Percentiles rank a stretch among this genome's conserved stretches.
Conservation (phyloP, 805 yeast species). For the Priceomyces melissophilus region DNA sequence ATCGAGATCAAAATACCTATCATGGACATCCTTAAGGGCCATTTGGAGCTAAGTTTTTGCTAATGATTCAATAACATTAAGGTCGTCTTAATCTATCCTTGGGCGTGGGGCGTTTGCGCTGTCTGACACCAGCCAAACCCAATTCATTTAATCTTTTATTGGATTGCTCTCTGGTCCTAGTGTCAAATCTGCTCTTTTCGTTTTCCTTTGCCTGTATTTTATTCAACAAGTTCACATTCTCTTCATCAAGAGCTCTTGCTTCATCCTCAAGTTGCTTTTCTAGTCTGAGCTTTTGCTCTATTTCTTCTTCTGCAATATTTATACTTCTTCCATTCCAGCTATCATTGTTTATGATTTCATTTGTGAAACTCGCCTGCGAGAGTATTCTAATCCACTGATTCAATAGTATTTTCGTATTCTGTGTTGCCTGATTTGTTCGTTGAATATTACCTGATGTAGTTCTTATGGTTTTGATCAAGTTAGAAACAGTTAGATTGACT, state of each 20-base stretch:
- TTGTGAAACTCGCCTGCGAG: slow-evolving; percentile 58
- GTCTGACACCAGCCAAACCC: slow-evolving; percentile 14
- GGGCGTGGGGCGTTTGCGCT: background rate
- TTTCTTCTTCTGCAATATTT: slow-evolving; percentile 13
- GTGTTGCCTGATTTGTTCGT: slow-evolving; percentile 39
- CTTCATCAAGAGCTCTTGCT: slow-evolving; percentile 22
- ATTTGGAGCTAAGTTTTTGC: too few species aligned
- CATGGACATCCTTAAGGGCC: too few species aligned
- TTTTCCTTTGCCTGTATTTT: slow-evolving; percentile 17
- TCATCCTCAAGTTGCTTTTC: slow-evolving; percentile 24
- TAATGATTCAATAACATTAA: too few species aligned
- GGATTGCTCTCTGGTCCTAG: slow-evolving; percentile 10
- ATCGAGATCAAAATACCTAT: too few species aligned
- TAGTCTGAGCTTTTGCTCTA: slow-evolving; percentile 13
- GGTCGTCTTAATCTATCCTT: too few species aligned
- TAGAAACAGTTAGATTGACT: slow-evolving; percentile 30
- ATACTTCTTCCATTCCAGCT: slow-evolving; percentile 36
- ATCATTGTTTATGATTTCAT: slow-evolving; percentile 42
- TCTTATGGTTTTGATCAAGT: slow-evolving; percentile 25
- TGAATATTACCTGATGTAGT: slow-evolving; percentile 26
- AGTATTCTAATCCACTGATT: slow-evolving; percentile 61
- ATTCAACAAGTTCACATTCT: slow-evolving; percentile 20
- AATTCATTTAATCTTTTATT: slow-evolving; percentile 21
- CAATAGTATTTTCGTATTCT: slow-evolving; percentile 46
- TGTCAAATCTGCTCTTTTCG: slow-evolving; percentile 8